Evolutionary conservation across 805 yeast species (phyloP), one percentile per base, ranked within the genome.

Genomic region (Metschnikowia colocasiae): DNA sequence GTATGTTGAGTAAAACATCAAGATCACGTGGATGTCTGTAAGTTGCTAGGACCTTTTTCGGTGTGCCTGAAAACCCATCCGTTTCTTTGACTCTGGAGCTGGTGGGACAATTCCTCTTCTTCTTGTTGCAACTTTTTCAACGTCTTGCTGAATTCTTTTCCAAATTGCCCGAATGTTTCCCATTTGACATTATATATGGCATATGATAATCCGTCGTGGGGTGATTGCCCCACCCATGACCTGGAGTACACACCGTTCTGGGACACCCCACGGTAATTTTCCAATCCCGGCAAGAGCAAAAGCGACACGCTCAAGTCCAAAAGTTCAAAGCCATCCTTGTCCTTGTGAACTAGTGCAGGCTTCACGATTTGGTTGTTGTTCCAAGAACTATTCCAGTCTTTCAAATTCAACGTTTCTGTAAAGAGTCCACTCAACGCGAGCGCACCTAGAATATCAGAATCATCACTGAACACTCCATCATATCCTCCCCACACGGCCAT

Each of bases 401-500:
- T 49, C 49, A 69, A 54, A 46, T 68, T 64, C 2, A 66, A 43
- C 4, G 43, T 61, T 10, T 73, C 61, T 45, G 75, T 63, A 47
- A 83, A 72, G 39, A 83, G 66, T 0, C 97, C 97, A 51, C 82
- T 69, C 58, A 94, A 98, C 52, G 80, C 77, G 43, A 92, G 67
- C 0, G 83, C 85, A 4, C 87, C 74, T 31, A 92, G 74, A 2
- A 91, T 69, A 63, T 92, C 96, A 1, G 96, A 85, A 63, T 92
- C 99, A 64, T 94, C 98, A 0, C 97, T 87, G 64, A 92, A 94
- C 0, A 94, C 73, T 37, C 91, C 96, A 1, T 91, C 79, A 10
- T 60, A 60, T 2, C 76, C 76, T 2, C 99, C 99, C 98, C 98
- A 92, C 1, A 90, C 53, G 3, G 31, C 18, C 16, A 19, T 20